These are phyloP conservation scores for Panaeolus cyanescens DNA, from an alignment of 768 basidiomycete genomes.

Conservation along the genomic window DNA sequence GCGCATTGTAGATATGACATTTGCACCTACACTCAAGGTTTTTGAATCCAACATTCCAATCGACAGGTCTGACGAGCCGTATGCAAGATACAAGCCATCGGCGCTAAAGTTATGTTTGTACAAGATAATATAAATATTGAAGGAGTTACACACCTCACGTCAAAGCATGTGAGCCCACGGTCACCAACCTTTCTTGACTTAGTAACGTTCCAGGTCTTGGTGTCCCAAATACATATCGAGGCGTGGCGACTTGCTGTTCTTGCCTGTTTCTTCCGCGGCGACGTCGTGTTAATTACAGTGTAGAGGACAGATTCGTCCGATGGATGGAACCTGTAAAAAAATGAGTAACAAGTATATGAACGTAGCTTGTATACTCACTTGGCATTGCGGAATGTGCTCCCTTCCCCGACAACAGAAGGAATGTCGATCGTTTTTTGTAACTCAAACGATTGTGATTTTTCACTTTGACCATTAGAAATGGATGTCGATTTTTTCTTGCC, in stretches of 20 bases:
- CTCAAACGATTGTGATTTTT: constrained; percentile 30
- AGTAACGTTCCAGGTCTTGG: constrained; percentile 64
- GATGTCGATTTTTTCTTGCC: constrained; percentile 43
- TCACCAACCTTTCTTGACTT: constrained; percentile 75
- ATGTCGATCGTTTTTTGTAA: constrained; percentile 54
- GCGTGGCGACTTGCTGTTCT: constrained; percentile 61
- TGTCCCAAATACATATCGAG: constrained; percentile 75
- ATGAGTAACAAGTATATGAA: neutral
- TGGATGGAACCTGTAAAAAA: constrained; percentile 55
- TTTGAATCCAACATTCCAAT: constrained; percentile 82
- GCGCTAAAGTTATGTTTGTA: constrained; percentile 42
- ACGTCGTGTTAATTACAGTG: constrained; percentile 69
- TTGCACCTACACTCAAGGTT: constrained; percentile 66
- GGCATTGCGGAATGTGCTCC: constrained; percentile 66
- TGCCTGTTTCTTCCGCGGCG: constrained; percentile 55
- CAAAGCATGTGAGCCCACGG: constrained; percentile 84
- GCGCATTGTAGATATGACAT: neutral
- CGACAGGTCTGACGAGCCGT: constrained; percentile 84
- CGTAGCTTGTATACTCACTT: constrained; percentile 36
- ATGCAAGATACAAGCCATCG: constrained; percentile 82
- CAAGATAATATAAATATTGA: neutral
- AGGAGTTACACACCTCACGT: constrained; percentile 65
- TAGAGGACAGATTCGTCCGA: constrained; percentile 54
- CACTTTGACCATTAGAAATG: constrained; percentile 14
- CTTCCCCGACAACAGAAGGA: constrained; percentile 50